Conservation (phyloP, 192 early-diverging fungal species). For the Coemansia sp. region DNA sequence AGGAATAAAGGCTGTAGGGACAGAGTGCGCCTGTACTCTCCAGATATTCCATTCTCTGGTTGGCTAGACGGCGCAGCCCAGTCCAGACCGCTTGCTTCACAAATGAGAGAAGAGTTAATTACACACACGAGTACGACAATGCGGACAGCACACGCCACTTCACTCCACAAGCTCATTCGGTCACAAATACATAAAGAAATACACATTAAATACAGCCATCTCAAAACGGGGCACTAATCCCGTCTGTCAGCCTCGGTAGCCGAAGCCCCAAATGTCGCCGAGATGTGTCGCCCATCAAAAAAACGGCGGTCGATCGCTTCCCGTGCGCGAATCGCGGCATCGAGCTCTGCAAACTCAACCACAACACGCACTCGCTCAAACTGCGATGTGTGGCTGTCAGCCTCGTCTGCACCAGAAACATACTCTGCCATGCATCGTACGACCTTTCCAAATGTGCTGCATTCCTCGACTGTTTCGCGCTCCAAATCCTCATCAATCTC, state of each 20-base stretch:
- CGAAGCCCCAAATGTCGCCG: constrained; percentile 18
- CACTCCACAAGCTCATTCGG: not conserved
- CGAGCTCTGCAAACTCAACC: constrained; percentile 36
- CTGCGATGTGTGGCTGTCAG: not conserved
- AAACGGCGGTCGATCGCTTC: constrained; percentile 35
- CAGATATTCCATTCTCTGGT: no score
- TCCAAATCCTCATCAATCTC: constrained; percentile 34
- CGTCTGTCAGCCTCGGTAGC: not conserved
- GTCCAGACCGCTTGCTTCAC: no score
- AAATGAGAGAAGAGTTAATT: no score
- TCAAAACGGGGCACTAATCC: not conserved
- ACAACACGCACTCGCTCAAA: constrained; percentile 27
- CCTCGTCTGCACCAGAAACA: not conserved
- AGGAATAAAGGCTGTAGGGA: no score
- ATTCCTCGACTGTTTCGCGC: constrained; percentile 37
- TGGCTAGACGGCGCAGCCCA: no score
- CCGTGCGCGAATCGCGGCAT: constrained; percentile 24
- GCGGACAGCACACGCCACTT: no score
- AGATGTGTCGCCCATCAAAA: constrained; percentile 43
- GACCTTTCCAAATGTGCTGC: constrained; percentile 34
- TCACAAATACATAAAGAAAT: not conserved
- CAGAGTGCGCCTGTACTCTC: no score
- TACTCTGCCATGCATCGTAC: constrained; percentile 14
- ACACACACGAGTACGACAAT: no score
- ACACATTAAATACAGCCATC: not conserved